Conservation (phyloP, 352 stramenopile genomes). For the Phytophthora nicotianae region DNA sequence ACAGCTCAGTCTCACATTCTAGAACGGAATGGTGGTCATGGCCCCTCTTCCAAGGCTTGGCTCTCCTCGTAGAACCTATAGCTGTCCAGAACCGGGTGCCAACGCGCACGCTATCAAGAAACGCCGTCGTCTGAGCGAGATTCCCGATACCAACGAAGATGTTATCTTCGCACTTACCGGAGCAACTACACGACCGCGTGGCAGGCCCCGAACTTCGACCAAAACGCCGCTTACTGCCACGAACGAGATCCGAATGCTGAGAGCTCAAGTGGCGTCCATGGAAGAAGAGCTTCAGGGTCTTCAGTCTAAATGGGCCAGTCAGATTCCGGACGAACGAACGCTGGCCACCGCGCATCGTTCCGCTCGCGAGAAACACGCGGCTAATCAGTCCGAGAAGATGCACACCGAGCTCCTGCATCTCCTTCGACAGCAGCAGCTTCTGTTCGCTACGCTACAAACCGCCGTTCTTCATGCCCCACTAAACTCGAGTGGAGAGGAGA, state of each 20-base stretch:
- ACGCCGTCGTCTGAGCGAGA: constrained; percentile 17
- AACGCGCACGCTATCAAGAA: constrained; percentile 9
- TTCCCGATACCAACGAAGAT: constrained; percentile 21
- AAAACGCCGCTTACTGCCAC: constrained; percentile 22
- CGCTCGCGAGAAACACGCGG: constrained; percentile 28
- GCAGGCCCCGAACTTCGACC: constrained; percentile 15
- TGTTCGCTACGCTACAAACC: constrained; percentile 40
- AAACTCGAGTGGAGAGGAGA: constrained; percentile 28
- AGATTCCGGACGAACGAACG: constrained; percentile 24
- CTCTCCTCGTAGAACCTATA: constrained; percentile 12
- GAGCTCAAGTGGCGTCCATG: constrained; percentile 38
- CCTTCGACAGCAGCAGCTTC: constrained; percentile 40
- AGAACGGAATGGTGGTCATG: constrained; percentile 3
- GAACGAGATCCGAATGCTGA: constrained; percentile 37
- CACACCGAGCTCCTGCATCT: constrained; percentile 33
- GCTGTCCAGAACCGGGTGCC: constrained; percentile 9
- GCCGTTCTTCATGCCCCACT: constrained; percentile 35
- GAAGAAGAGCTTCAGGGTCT: constrained; percentile 34
- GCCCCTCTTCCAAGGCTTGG: constrained; percentile 1
- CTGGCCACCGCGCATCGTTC: constrained; percentile 17
- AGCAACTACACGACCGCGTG: background rate
- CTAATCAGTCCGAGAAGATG: constrained; percentile 8
- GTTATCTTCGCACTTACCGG: constrained; percentile 13
- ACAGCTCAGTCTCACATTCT: background rate
- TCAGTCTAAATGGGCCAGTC: constrained; percentile 26